phyloP scores from a whole-genome alignment of 805 yeast species.

The Candida dendrica region DNA sequence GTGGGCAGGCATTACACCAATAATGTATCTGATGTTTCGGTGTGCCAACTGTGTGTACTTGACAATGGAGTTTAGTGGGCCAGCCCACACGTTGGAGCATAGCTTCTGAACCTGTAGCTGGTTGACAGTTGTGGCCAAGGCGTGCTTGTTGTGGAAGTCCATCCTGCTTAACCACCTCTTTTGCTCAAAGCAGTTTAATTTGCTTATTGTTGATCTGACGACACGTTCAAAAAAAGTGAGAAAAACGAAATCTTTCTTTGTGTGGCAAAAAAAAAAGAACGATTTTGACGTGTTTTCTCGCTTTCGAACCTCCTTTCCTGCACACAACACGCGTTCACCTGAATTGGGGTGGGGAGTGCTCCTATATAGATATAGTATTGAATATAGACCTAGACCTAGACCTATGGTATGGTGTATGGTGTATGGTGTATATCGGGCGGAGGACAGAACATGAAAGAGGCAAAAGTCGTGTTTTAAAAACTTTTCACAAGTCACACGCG shows the following conservation, averaged over 20 bases:
- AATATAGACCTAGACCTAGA: no score
- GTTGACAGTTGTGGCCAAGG: conserved; percentile 18
- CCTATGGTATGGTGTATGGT: no score
- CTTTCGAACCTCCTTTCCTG: no score
- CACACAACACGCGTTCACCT: no score
- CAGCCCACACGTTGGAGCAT: conserved; percentile 34
- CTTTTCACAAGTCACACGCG: no score
- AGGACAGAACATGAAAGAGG: no score
- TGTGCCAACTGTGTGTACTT: conserved; percentile 28
- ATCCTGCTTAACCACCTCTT: conserved; percentile 2
- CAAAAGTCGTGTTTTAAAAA: no score
- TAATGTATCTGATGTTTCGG: conserved; percentile 32
- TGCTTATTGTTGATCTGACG: background rate
- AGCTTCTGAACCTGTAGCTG: conserved; percentile 34
- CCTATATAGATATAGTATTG: no score
- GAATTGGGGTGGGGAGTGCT: no score
- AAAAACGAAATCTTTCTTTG: no score
- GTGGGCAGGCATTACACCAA: conserved; percentile 28
- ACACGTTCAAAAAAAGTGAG: background rate
- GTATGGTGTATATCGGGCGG: no score
- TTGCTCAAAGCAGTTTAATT: background rate
- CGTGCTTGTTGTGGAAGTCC: conserved; percentile 20
- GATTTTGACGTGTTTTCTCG: background rate
- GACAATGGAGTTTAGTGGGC: conserved; percentile 37
- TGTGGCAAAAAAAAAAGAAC: background rate